Conservation (phyloP, 116 monocot genomes). For the Zostera marina region DNA sequence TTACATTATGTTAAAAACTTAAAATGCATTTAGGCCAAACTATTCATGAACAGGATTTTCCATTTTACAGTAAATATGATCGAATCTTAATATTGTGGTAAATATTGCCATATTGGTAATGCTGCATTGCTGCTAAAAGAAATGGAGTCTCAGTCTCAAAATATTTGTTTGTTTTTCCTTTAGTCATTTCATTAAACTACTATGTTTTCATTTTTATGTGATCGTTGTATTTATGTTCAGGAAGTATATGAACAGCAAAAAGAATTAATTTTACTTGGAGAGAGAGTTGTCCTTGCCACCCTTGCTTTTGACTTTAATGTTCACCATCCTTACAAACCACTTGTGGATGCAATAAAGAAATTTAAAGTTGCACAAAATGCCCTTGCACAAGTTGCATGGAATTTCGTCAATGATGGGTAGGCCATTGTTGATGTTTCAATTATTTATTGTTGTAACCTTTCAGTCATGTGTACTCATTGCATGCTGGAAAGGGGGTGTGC, state of each 20-base stretch:
- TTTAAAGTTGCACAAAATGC: slow-evolving; percentile 23
- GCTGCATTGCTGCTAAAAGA: no score
- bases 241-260: slow-evolving; percentile 33
- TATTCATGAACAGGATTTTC: no score
- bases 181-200: no score
- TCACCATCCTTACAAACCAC: slow-evolving; percentile 26
- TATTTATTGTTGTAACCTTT: slow-evolving; percentile 1
- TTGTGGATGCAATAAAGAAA: slow-evolving; percentile 25
- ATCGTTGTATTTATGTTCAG: slow-evolving; percentile 1
- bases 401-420: slow-evolving; percentile 33
- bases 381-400: slow-evolving; percentile 30
- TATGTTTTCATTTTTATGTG: neutral
- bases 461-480: slow-evolving; percentile 5
- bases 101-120: no score
- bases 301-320: slow-evolving; percentile 33
- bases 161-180: no score
- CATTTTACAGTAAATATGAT: no score
- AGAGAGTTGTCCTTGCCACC: slow-evolving; percentile 19
- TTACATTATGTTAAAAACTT: no score
- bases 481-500: slow-evolving; percentile 10
- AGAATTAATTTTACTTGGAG: slow-evolving; percentile 18
- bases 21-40: no score
- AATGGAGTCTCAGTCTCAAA: no score
- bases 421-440: neutral
- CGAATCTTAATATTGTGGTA: no score